Conservation (phyloP, 768 basidiomycete genomes). For the Tulasnella sp. region DNA sequence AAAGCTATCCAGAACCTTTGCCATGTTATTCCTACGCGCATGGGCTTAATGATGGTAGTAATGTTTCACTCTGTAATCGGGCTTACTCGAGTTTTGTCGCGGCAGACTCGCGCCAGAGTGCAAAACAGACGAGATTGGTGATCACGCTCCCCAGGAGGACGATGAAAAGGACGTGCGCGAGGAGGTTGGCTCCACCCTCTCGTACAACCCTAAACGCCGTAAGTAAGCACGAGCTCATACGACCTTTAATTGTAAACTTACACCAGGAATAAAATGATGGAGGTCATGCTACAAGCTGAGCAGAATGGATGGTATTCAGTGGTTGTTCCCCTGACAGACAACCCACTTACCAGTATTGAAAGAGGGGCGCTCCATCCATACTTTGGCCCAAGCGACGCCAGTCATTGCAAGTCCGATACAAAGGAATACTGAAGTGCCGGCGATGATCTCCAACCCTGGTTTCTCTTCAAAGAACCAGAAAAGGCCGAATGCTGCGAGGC, state of each 20-base stretch:
- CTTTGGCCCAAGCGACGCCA: conserved; percentile 80
- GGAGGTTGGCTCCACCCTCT: conserved; percentile 72
- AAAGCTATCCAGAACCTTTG: conserved; percentile 78
- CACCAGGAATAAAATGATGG: conserved; percentile 79
- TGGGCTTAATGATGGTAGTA: neutral
- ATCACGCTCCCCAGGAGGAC: conserved; percentile 66
- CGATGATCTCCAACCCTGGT: conserved; percentile 65
- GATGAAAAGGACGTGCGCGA: conserved; percentile 68
- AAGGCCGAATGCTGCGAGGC: conserved; percentile 64
- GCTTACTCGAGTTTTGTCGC: conserved; percentile 62
- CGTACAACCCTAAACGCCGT: conserved; percentile 56
- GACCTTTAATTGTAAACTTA: conserved; percentile 32
- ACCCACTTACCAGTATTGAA: conserved; percentile 66
- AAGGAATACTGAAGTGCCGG: conserved; percentile 60
- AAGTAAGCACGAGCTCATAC: too few relatives aligned
- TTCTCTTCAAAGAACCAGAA: conserved; percentile 71
- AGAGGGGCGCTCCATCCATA: conserved; percentile 80
- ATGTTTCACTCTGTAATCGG: neutral
- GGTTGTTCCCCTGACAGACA: neutral
- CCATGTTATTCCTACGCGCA: conserved; percentile 51
- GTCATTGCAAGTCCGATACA: conserved; percentile 85
- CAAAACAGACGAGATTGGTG: conserved; percentile 77
- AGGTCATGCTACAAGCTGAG: conserved; percentile 74
- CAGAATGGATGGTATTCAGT: neutral
- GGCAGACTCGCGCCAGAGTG: conserved; percentile 75